Evolutionary conservation across 2,329 filamentous ascomycete genomes (phyloP).

Genomic region (Fusarium sp.): DNA sequence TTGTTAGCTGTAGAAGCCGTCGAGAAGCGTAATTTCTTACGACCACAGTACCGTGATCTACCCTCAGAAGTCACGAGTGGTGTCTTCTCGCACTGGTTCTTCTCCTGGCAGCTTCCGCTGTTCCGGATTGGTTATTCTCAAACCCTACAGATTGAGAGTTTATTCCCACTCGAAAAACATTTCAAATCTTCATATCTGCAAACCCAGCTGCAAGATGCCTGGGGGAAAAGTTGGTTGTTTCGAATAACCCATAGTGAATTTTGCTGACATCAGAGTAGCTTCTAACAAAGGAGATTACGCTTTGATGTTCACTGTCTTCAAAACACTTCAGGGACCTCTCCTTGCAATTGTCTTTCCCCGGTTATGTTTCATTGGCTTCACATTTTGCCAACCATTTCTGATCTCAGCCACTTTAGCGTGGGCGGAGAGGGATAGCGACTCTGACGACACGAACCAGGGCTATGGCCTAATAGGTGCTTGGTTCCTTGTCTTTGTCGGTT

Average conservation of each 20-base stretch:
- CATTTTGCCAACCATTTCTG: constrained; percentile 38
- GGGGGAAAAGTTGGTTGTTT: constrained; percentile 14
- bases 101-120: constrained; percentile 31
- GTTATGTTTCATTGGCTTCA: constrained; percentile 36
- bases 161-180: constrained; percentile 30
- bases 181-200: constrained; percentile 33
- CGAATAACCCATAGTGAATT: not conserved
- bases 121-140: constrained; percentile 31
- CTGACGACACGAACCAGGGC: constrained; percentile 24
- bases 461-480: constrained; percentile 40
- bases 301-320: constrained; percentile 16
- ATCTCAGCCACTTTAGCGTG: constrained; percentile 28
- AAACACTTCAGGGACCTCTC: constrained; percentile 17
- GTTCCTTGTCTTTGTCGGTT: constrained; percentile 33
- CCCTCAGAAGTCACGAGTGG: constrained; percentile 22
- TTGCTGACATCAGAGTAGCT: constrained; percentile 13
- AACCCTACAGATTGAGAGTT: constrained; percentile 10
- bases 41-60: constrained; percentile 15
- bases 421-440: constrained; percentile 5
- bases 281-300: constrained; percentile 3
- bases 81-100: constrained; percentile 32
- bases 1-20: constrained; percentile 19
- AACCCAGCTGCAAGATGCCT: constrained; percentile 13
- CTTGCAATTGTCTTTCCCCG: constrained; percentile 27
- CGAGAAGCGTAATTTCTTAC: constrained; percentile 29